Base-by-base conservation (phyloP, 345 rosid species). In the Anacardium occidentale region DNA sequence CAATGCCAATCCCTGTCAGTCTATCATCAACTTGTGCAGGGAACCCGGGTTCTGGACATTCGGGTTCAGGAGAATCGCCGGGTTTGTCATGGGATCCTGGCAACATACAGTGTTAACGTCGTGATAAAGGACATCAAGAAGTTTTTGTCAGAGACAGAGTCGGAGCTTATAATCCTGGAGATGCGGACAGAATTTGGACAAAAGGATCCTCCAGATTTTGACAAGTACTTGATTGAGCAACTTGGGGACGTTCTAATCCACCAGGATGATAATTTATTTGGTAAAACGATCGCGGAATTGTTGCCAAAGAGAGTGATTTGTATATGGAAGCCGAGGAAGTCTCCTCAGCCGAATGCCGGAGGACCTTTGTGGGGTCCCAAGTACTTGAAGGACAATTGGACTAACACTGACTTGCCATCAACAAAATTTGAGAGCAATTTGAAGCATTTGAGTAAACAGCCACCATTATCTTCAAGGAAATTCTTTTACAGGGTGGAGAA, bases 151-250 rank as follows among this genome's bases (percentile, higher is more conserved):
- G 94, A 95, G 74, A 95, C 99, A 0, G 60, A 84, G 61, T 88
- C 88, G 0, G 99, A 95, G 86, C 71, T 95, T 34, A 83, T 93
- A 72, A 83, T 95, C 22, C 84, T 95, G 1, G 98, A 95, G 80
- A 81, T 95, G 66, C 78, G 99, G 13, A 95, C 99, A 0, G 98
- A 95, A 75, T 95, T 87, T 29, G 98, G 97, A 0, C 93, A 91
- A 34, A 54, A 82, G 45, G 99, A 95, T 64, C 96, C 98, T 0
- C 79, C 89, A 0, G 88, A 83, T 0, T 95, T 95, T 15, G 97
- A 90, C 4, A 82, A 83, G 79, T 87, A 83, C 84, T 75, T 95
- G 47, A 83, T 80, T 13, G 90, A 90, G 48, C 78, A 85, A 21
- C 86, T 93, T 0, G 96, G 97, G 2, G 94, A 88, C 52, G 59